Conservation (phyloP, 495 filamentous ascomycete species). For the Diplogelasinospora grovesii region DNA sequence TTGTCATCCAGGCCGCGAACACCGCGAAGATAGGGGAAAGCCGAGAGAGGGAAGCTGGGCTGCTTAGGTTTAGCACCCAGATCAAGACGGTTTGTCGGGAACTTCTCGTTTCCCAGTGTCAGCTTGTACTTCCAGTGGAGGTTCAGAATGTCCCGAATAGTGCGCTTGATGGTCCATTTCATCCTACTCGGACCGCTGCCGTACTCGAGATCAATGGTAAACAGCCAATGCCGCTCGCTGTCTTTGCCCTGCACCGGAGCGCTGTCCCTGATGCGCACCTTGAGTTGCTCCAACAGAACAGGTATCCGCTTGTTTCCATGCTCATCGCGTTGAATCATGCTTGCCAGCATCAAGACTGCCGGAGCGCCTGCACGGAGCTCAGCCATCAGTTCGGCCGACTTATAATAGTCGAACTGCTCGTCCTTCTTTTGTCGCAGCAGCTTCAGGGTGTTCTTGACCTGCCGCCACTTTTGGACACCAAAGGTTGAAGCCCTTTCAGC, state of each 20-base stretch:
- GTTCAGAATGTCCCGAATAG: constrained; percentile 83
- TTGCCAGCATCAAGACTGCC: constrained; percentile 86
- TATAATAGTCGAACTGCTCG: constrained; percentile 85
- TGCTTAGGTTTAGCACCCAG: constrained; percentile 53
- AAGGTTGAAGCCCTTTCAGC: constrained; percentile 65
- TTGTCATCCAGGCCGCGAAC: constrained; percentile 74
- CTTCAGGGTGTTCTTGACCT: constrained; percentile 77
- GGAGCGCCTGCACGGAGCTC: constrained; percentile 88
- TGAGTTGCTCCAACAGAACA: constrained; percentile 90
- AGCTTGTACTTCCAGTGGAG: constrained; percentile 89
- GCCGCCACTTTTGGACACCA: constrained; percentile 78
- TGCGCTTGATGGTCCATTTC: constrained; percentile 91
- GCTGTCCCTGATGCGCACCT: constrained; percentile 78
- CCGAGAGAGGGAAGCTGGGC: constrained; percentile 79
- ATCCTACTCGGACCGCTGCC: constrained; percentile 91
- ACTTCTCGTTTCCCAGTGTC: constrained; percentile 71
- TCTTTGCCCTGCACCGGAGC: constrained; percentile 50
- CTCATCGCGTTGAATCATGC: constrained; percentile 96
- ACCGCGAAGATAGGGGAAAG: constrained; percentile 85
- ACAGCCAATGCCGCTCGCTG: constrained; percentile 76
- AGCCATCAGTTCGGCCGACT: constrained; percentile 93
- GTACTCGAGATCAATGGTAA: constrained; percentile 92
- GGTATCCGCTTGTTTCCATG: constrained; percentile 92
- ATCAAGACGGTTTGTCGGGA: constrained; percentile 42
- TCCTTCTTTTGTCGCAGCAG: constrained; percentile 76